Evolutionary conservation across 116 monocot species (phyloP).

Genomic region (Trichopus zeylanicus): DNA sequence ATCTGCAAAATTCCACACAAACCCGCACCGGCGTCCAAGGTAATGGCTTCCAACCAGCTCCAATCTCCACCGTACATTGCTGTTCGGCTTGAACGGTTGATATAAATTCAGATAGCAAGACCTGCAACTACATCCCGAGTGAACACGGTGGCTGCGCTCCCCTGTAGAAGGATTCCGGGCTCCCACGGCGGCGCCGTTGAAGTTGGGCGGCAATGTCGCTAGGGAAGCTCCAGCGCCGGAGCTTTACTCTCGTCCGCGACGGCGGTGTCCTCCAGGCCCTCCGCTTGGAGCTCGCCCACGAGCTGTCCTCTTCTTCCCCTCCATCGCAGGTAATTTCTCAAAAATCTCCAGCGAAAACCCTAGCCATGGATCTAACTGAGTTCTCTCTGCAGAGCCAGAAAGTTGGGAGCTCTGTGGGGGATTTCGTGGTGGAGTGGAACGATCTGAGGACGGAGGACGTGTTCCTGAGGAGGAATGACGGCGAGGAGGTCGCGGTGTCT

Average conservation of each 20-base stretch:
- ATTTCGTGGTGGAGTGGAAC: constrained; percentile 29
- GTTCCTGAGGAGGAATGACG: constrained; percentile 20
- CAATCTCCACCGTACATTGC: no score
- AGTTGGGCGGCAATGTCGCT: constrained; percentile 16
- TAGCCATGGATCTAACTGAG: background rate
- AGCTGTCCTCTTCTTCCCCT: constrained; percentile 22
- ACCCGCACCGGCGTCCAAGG: no score
- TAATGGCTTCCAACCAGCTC: no score
- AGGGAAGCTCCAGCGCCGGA: constrained; percentile 13
- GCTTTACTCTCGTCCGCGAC: constrained; percentile 8
- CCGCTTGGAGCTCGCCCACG: constrained; percentile 31
- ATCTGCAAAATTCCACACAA: no score
- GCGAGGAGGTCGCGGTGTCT: constrained; percentile 42
- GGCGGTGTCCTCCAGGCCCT: constrained; percentile 24
- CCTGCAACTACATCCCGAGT: no score
- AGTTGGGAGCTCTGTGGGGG: constrained; percentile 2
- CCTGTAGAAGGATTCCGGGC: no score
- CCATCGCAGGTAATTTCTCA: constrained; percentile 14
- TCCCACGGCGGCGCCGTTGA: background rate
- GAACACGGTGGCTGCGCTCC: no score
- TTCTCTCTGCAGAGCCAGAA: background rate
- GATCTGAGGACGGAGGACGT: constrained; percentile 30
- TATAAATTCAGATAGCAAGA: no score
- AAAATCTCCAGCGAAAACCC: background rate
- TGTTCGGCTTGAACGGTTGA: no score